Conservation (phyloP, 192 early-diverging fungal species). For the Mortierella hygrophila region DNA sequence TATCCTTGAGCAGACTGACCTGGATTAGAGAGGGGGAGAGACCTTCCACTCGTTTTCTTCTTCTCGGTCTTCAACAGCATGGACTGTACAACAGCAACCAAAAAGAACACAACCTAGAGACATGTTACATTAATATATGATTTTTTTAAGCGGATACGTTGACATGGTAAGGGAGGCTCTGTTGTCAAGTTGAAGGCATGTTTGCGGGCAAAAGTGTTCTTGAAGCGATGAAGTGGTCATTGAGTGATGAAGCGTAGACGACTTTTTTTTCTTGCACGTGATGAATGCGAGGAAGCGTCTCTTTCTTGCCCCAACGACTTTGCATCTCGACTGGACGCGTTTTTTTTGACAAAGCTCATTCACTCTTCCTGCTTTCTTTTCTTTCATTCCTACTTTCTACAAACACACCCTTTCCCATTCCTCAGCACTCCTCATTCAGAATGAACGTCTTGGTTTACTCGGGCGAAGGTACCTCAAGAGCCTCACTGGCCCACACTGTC, state of each 20-base stretch:
- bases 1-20: constrained; percentile 46
- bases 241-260: no score
- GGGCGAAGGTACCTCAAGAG: constrained; percentile 79
- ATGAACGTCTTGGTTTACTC: constrained; percentile 91
- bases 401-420: neutral
- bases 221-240: no score
- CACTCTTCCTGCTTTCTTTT: neutral
- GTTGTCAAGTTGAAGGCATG: no score
- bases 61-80: neutral
- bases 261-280: neutral
- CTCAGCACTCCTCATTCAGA: neutral
- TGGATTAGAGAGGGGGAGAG: constrained; percentile 24
- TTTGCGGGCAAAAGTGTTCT: no score
- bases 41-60: neutral
- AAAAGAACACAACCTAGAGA: constrained; percentile 1
- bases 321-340: neutral
- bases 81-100: neutral
- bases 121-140: neutral
- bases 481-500: constrained; percentile 73
- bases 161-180: no score
- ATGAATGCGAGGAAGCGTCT: neutral
- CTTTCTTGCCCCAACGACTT: neutral
- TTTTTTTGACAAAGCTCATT: neutral
- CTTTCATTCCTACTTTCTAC: constrained; percentile 2
- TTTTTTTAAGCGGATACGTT: neutral